These are phyloP conservation scores for Wickerhamomyces chambardii DNA, from an alignment of 805 yeast genomes.

Conservation along the genomic window DNA sequence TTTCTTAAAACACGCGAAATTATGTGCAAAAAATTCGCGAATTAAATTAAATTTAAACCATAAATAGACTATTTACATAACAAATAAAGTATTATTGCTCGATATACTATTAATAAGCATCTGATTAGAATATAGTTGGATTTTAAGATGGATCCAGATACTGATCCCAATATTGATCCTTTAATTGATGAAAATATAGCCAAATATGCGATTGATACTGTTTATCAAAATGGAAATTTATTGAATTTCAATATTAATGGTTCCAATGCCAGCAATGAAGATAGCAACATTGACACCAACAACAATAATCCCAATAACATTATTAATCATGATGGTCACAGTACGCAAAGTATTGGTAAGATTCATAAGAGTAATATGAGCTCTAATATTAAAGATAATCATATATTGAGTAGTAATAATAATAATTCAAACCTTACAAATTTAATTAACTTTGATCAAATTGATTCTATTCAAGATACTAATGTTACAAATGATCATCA, in stretches of 20 bases:
- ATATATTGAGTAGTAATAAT: no score
- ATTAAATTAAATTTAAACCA: no score
- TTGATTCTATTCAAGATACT: constrained; percentile 2
- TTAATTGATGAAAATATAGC: constrained; percentile 12
- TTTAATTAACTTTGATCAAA: constrained; percentile 13
- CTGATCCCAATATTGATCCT: constrained; percentile 12
- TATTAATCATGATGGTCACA: no score
- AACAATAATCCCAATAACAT: neutral
- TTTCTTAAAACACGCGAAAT: no score
- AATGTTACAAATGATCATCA: no score
- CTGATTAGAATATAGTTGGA: constrained; percentile 10
- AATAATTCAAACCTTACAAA: constrained; percentile 9
- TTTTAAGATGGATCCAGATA: constrained; percentile 9
- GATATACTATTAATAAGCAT: no score
- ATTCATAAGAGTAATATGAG: no score
- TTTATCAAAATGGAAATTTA: neutral
- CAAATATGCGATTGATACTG: constrained; percentile 9
- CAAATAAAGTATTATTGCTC: no score
- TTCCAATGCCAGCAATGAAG: neutral
- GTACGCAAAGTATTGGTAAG: no score
- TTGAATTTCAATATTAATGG: constrained; percentile 2
- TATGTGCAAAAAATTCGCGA: no score
- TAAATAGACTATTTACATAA: no score
- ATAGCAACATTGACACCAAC: neutral
- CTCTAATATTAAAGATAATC: no score